phyloP scores from a whole-genome alignment of 2,329 filamentous ascomycete species.

The Aspergillus caelatus region DNA sequence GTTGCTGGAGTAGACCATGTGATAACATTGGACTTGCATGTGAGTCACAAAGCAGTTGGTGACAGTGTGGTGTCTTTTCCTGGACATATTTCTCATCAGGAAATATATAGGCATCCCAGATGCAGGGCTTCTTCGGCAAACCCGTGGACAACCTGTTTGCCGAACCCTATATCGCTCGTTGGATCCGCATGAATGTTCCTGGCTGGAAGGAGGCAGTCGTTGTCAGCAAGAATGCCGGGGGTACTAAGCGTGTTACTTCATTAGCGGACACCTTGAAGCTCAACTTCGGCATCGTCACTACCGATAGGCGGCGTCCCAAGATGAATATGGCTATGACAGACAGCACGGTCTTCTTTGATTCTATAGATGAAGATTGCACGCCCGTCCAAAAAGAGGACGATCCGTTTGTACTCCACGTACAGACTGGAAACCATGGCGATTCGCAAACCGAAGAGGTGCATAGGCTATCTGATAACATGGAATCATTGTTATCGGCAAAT shows the following conservation, averaged over 20 bases:
- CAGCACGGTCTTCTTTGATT: conserved; percentile 76
- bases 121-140: conserved; percentile 98
- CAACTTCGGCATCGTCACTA: conserved; percentile 88
- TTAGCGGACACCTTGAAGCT: conserved; percentile 94
- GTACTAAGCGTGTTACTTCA: conserved; percentile 95
- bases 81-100: conserved; percentile 22
- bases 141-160: conserved; percentile 97
- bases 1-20: conserved; percentile 97
- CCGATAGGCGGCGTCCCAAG: conserved; percentile 58
- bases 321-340: conserved; percentile 66
- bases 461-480: conserved; percentile 26
- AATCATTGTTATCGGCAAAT: conserved; percentile 27
- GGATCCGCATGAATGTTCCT: conserved; percentile 87
- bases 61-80: conserved; percentile 1
- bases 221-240: conserved; percentile 96
- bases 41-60: conserved; percentile 40
- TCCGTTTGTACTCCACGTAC: conserved; percentile 32
- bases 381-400: conserved; percentile 29
- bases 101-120: conserved; percentile 71
- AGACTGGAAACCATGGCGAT: conserved; percentile 20
- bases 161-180: conserved; percentile 90
- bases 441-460: conserved; percentile 18
- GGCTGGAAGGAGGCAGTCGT: conserved; percentile 90
- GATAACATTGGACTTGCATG: conserved; percentile 93
- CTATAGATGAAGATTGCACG: conserved; percentile 49